Evolutionary conservation across 2,329 filamentous ascomycete species (phyloP), one percentile per base, ranked within the genome.

Genomic region (Fusarium nurragi): DNA sequence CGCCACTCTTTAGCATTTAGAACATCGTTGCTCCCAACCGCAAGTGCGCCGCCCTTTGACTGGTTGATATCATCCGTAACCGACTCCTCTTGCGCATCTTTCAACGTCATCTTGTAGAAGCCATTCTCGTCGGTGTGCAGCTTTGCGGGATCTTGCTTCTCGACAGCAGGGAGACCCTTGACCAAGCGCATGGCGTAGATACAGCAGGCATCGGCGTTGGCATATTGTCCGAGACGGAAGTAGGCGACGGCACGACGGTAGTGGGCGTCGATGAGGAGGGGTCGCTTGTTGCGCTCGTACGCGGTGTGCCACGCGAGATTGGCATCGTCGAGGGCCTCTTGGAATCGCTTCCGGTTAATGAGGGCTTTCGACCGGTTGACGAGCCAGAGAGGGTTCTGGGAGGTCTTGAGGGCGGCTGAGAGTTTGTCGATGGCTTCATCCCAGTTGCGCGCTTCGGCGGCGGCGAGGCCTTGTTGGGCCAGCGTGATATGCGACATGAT

Each of bases 311-410:
- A 84, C 4, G 88, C 91, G 44, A 83, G 82, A 63, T 93, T 87
- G 34, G 90, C 88, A 76, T 94, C 91, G 36, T 79, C 81, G 40
- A 95, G 84, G 2, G 93, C 91, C 21, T 85, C 82, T 4, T 86
- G 80, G 54, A 86, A 83, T 47, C 87, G 80, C 66, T 82, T 81
- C 4, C 84, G 81, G 58, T 91, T 86, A 46, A 92, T 84, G 74
- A 93, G 89, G 36, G 92, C 92, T 38, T 89, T 93, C 6, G 93
- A 91, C 19, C 94, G 92, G 67, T 90, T 88, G 64, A 95, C 86
- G 63, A 94, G 90, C 86, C 95, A 97, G 45, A 85, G 79, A 2
- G 92, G 90, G 4, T 91, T 92, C 36, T 81, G 81, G 0, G 89
- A 88, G 13, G 82, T 82, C 60, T 86, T 79, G 30, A 97, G 81